phyloP scores from a whole-genome alignment of 2,329 filamentous ascomycete genomes.

The Paecilomyces niveus region DNA sequence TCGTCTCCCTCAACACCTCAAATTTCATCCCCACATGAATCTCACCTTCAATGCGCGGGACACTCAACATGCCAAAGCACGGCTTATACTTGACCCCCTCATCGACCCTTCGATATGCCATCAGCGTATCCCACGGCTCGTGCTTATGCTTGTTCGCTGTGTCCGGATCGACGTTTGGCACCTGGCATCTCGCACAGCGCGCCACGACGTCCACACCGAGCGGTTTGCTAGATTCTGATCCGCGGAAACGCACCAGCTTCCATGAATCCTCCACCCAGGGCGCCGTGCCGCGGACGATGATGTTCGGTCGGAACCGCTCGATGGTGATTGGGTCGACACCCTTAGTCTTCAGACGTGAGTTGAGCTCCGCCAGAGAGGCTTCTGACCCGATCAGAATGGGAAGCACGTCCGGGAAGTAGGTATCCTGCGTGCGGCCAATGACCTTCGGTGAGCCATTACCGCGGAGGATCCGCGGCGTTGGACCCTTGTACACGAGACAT shows the following conservation, averaged over 20 bases:
- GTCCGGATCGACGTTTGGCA: constrained; percentile 59
- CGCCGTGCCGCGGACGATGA: constrained; percentile 49
- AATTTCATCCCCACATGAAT: constrained; percentile 53
- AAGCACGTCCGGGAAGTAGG: constrained; percentile 55
- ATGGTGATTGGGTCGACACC: constrained; percentile 47
- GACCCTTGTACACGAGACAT: constrained; percentile 56
- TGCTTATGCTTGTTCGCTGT: constrained; percentile 52
- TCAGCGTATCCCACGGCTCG: constrained; percentile 56
- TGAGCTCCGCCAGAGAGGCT: constrained; percentile 52
- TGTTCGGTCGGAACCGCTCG: constrained; percentile 59
- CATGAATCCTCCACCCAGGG: constrained; percentile 59
- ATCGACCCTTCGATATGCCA: constrained; percentile 55
- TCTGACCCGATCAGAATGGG: constrained; percentile 51
- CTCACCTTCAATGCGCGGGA: constrained; percentile 48
- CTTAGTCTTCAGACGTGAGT: constrained; percentile 39
- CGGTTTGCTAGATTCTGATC: constrained; percentile 6
- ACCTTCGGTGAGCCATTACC: constrained; percentile 50
- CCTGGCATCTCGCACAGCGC: constrained; percentile 54
- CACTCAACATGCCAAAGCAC: constrained; percentile 61
- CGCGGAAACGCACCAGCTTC: constrained; percentile 46
- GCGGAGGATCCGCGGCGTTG: constrained; percentile 46
- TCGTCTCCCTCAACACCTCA: constrained; percentile 52
- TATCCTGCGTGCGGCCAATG: constrained; percentile 48
- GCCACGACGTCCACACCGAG: constrained; percentile 52
- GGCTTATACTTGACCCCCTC: constrained; percentile 57